Conservation (phyloP, 352 stramenopile genomes). For the Phytophthora meadii region DNA sequence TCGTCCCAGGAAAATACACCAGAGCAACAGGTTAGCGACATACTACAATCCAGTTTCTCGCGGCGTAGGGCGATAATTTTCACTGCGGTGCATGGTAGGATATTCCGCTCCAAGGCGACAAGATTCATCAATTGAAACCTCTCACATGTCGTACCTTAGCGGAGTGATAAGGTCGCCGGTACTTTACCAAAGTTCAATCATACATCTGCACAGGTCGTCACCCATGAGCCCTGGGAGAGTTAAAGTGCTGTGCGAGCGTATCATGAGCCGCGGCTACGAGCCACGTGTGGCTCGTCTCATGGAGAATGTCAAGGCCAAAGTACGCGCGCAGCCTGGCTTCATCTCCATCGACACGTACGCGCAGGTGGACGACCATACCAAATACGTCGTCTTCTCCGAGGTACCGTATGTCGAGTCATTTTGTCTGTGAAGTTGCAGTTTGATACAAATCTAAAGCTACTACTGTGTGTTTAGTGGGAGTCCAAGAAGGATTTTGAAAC, state of each 20-base stretch:
- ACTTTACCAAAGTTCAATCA: constrained; percentile 8
- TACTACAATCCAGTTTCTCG: no score
- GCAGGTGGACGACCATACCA: constrained; percentile 81
- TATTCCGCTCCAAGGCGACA: no score
- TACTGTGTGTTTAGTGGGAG: constrained; percentile 55
- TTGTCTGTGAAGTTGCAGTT: background rate
- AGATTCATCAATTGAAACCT: no score
- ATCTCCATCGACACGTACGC: constrained; percentile 82
- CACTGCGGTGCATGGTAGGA: no score
- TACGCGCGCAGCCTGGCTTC: constrained; percentile 76
- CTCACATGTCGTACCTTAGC: no score
- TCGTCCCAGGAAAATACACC: no score
- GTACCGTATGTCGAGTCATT: constrained; percentile 29
- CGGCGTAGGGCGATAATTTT: no score
- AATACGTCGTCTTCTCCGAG: constrained; percentile 92
- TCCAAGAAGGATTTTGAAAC: constrained; percentile 83
- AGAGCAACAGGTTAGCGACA: no score
- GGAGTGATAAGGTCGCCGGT: no score
- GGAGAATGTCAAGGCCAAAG: constrained; percentile 86
- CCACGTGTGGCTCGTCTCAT: constrained; percentile 84
- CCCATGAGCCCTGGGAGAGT: constrained; percentile 50
- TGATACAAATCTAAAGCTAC: background rate
- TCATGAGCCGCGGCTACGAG: constrained; percentile 90
- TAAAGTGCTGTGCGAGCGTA: constrained; percentile 84
- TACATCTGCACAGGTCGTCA: constrained; percentile 5